These are phyloP conservation scores for Yamadazyma paraphyllophila DNA, from an alignment of 805 yeast genomes.

Conservation along the genomic window DNA sequence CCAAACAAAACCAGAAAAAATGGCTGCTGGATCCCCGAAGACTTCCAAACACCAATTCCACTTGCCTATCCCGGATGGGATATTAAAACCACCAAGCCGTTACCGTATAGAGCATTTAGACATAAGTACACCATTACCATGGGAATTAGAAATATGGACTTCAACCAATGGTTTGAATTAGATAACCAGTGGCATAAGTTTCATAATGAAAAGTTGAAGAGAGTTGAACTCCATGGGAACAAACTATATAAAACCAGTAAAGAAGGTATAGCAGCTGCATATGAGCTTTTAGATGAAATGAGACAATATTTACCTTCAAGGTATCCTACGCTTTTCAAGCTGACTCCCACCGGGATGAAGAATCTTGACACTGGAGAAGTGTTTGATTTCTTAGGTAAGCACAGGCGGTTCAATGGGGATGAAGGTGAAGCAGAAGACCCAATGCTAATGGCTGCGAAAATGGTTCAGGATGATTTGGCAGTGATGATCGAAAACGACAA, in stretches of 20 bases:
- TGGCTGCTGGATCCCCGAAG: conserved; percentile 57
- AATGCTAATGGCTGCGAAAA: conserved; percentile 52
- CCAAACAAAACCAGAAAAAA: conserved; percentile 29
- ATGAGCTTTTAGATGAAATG: conserved; percentile 55
- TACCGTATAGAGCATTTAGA: conserved; percentile 67
- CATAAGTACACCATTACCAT: conserved; percentile 63
- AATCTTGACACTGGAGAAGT: conserved; percentile 55
- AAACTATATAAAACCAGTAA: conserved; percentile 51
- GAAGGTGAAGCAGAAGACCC: conserved; percentile 43
- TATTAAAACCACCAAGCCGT: conserved; percentile 47
- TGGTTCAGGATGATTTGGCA: conserved; percentile 67
- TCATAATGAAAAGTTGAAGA: conserved; percentile 50
- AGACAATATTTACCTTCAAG: conserved; percentile 52
- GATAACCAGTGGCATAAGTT: conserved; percentile 63
- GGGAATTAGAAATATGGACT: conserved; percentile 67
- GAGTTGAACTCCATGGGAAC: conserved; percentile 46
- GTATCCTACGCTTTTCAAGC: conserved; percentile 53
- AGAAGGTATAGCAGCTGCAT: conserved; percentile 52
- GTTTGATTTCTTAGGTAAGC: conserved; percentile 28
- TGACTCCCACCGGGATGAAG: conserved; percentile 46
- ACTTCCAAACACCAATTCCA: conserved; percentile 50
- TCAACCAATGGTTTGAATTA: conserved; percentile 63
- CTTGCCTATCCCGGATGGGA: conserved; percentile 49
- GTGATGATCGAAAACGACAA: conserved; percentile 59
- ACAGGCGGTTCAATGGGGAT: conserved; percentile 27